A percentile compares a stretch with the other conserved stretches of the same genome.
Conservation (phyloP, 1,284 basidiomycete species). For the Marasmius fiardii region DNA sequence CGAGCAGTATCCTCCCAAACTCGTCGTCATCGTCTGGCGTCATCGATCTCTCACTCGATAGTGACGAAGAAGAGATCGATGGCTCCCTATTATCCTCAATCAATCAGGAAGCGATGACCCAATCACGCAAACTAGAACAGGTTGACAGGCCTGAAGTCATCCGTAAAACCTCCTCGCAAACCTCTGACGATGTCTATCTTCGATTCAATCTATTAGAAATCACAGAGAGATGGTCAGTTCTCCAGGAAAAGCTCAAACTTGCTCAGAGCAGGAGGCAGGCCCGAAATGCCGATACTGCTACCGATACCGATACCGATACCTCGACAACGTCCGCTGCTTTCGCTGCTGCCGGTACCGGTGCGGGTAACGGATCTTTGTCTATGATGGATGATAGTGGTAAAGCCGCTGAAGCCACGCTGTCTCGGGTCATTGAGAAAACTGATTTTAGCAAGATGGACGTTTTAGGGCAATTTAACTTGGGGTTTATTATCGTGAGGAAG, state of each 20-base stretch:
- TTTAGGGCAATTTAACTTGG: constrained; percentile 94
- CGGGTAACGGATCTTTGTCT: background rate
- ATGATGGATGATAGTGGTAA: background rate
- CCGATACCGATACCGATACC: no score
- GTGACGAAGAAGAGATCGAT: constrained; percentile 4
- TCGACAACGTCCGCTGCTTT: background rate
- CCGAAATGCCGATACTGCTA: no score
- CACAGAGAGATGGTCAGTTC: constrained; percentile 31
- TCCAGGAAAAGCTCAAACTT: constrained; percentile 8
- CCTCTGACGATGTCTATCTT: constrained; percentile 34
- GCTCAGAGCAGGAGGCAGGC: background rate
- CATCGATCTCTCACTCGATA: constrained; percentile 10
- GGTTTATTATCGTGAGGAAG: constrained; percentile 88
- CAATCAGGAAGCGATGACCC: constrained; percentile 4
- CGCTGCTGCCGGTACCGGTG: no score
- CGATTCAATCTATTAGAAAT: constrained; percentile 44
- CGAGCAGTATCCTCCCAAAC: constrained; percentile 1
- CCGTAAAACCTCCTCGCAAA: constrained; percentile 27
- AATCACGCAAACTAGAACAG: constrained; percentile 17
- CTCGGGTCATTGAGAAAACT: constrained; percentile 82
- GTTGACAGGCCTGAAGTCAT: constrained; percentile 41
- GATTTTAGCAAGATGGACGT: constrained; percentile 88
- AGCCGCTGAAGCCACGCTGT: constrained; percentile 68
- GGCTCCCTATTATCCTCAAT: constrained; percentile 1
- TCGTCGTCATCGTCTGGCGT: constrained; percentile 10